Conservation (phyloP, 345 rosid species). For the Alliaria petiolata region DNA sequence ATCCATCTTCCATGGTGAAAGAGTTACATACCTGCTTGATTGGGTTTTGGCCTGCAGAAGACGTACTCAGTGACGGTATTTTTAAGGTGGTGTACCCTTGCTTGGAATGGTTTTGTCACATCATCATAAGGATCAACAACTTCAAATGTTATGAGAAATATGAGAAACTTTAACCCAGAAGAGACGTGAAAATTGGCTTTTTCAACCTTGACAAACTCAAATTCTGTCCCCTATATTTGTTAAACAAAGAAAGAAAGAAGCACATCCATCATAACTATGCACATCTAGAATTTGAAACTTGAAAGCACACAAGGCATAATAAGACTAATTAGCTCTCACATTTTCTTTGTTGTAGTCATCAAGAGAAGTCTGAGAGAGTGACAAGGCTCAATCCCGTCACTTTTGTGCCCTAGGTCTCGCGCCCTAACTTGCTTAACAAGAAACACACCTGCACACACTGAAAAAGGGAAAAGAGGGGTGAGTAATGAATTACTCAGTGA, state of each 20-base stretch:
- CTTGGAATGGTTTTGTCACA: neutral
- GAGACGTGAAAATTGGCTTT: neutral
- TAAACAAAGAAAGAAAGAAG: neutral
- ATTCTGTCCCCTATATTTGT: neutral
- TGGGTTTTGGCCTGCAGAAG: neutral
- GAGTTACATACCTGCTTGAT: neutral
- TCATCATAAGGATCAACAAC: neutral
- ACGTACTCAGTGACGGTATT: too few relatives aligned
- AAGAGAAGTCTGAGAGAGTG: neutral
- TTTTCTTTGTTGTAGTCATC: slow-evolving; percentile 6
- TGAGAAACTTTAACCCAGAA: neutral
- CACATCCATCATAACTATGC: neutral
- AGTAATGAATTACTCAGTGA: too few relatives aligned
- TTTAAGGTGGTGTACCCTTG: neutral
- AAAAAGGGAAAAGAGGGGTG: too few relatives aligned
- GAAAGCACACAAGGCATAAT: too few relatives aligned
- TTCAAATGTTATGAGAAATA: neutral
- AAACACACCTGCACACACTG: too few relatives aligned
- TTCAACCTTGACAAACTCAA: neutral
- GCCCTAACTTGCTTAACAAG: too few relatives aligned
- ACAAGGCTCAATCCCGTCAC: too few relatives aligned
- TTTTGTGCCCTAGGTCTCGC: too few relatives aligned
- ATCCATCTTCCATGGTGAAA: too few relatives aligned
- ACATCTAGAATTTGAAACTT: too few relatives aligned
- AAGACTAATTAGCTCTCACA: too few relatives aligned